phyloP scores from a whole-genome alignment of 2,329 filamentous ascomycete species.

The Alternaria burnsii region DNA sequence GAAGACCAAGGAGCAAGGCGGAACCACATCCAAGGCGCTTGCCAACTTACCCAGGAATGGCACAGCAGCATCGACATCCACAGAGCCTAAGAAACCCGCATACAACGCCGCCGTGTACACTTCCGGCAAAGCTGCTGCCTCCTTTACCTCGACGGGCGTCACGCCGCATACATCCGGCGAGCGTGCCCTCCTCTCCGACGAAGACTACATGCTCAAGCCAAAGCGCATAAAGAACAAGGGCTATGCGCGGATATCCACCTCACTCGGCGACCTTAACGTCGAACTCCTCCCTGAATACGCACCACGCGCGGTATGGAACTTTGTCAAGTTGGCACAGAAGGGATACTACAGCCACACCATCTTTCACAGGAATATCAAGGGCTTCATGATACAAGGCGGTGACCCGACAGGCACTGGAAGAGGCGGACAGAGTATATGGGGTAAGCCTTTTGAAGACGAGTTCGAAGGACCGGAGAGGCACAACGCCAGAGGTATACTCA shows the following conservation, averaged over 20 bases:
- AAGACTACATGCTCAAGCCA: constrained; percentile 96
- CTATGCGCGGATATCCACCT: constrained; percentile 90
- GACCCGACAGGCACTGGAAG: constrained; percentile 92
- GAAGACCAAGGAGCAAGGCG: constrained; percentile 50
- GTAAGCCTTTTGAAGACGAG: constrained; percentile 92
- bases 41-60: constrained; percentile 34
- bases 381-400: constrained; percentile 98
- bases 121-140: constrained; percentile 88
- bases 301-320: constrained; percentile 96
- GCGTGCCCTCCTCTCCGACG: constrained; percentile 84
- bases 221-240: constrained; percentile 88
- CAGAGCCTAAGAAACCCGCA: constrained; percentile 46
- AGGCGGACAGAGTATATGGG: constrained; percentile 92
- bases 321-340: constrained; percentile 83
- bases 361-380: constrained; percentile 93
- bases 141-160: constrained; percentile 92
- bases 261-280: constrained; percentile 82
- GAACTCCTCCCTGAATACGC: constrained; percentile 92
- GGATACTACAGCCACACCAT: constrained; percentile 86
- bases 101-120: constrained; percentile 92
- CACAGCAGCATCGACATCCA: constrained; percentile 36
- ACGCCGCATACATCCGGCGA: constrained; percentile 91
- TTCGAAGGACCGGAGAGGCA: constrained; percentile 91
- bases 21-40: constrained; percentile 27
- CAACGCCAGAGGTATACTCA: constrained; percentile 78